Evolutionary conservation across 2,329 filamentous ascomycete genomes (phyloP).

Genomic region (Aspergillus felis): DNA sequence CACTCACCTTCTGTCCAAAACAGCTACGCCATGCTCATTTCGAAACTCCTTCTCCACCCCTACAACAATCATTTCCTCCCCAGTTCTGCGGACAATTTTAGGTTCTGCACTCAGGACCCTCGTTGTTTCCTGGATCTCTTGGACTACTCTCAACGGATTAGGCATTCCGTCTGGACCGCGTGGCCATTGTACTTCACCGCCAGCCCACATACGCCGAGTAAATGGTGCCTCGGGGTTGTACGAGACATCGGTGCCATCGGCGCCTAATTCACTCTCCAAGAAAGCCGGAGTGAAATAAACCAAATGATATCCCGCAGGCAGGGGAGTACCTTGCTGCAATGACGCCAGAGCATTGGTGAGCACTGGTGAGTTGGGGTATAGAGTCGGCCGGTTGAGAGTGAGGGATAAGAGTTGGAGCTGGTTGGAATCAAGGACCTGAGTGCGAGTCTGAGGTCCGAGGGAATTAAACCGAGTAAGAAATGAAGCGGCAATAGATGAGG

Average conservation of each 20-base stretch:
- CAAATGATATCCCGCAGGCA: constrained; percentile 60
- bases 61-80: constrained; percentile 61
- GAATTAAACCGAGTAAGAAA: constrained; percentile 44
- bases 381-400: constrained; percentile 50
- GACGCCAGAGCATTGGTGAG: constrained; percentile 39
- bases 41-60: constrained; percentile 60
- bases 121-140: constrained; percentile 55
- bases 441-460: constrained; percentile 39
- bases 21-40: constrained; percentile 47
- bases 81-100: constrained; percentile 53
- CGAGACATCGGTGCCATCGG: constrained; percentile 58
- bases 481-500: constrained; percentile 32
- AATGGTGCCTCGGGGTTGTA: constrained; percentile 60
- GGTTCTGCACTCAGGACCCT: constrained; percentile 50
- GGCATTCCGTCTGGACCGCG: constrained; percentile 23
- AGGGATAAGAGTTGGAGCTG: constrained; percentile 60
- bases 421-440: constrained; percentile 57
- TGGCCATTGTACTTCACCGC: constrained; percentile 56
- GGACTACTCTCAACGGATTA: constrained; percentile 51
- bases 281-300: constrained; percentile 60
- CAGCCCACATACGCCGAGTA: constrained; percentile 65
- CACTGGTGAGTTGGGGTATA: constrained; percentile 40
- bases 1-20: constrained; percentile 54
- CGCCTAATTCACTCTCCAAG: constrained; percentile 52
- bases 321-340: constrained; percentile 40